Evolutionary conservation across 352 stramenopile species (phyloP).

Genomic region (Plasmopara muralis): DNA sequence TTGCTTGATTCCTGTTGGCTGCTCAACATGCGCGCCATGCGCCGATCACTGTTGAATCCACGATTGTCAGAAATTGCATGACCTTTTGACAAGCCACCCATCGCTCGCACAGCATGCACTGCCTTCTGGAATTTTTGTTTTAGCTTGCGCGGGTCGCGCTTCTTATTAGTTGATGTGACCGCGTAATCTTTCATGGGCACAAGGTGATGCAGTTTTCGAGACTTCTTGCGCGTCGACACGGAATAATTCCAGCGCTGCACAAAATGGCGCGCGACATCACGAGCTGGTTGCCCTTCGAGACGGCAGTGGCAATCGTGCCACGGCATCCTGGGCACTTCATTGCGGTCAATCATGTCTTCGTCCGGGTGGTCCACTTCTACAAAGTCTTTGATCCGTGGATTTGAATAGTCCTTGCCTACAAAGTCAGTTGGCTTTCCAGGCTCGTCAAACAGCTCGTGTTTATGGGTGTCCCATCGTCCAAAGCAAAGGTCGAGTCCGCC

Average conservation of each 20-base stretch:
- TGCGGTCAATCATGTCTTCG: conserved; percentile 72
- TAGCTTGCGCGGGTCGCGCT: conserved; percentile 33
- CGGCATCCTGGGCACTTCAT: conserved; percentile 65
- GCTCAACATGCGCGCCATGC: conserved; percentile 28
- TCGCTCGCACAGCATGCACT: conserved; percentile 49
- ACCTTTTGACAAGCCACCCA: conserved; percentile 26
- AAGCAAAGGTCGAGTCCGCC: conserved; percentile 88
- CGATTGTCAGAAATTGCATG: conserved; percentile 26
- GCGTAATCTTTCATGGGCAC: conserved; percentile 69
- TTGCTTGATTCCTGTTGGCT: conserved; percentile 20
- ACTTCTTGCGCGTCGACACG: conserved; percentile 74
- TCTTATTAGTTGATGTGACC: conserved; percentile 24
- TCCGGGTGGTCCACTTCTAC: conserved; percentile 69
- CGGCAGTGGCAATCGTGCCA: conserved; percentile 84
- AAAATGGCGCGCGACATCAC: conserved; percentile 80
- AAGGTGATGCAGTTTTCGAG: conserved; percentile 61
- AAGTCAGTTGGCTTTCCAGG: conserved; percentile 45
- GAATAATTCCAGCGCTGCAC: conserved; percentile 87
- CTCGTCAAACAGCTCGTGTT: conserved; percentile 67
- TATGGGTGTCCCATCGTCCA: conserved; percentile 76
- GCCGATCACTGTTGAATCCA: conserved; percentile 38
- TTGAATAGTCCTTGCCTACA: conserved; percentile 80
- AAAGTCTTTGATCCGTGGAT: conserved; percentile 81
- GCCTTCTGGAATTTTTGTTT: conserved; percentile 58
- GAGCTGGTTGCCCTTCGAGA: conserved; percentile 67